These are phyloP conservation scores for Roridomyces roridus DNA, from an alignment of 768 basidiomycete species.

Conservation along the genomic window DNA sequence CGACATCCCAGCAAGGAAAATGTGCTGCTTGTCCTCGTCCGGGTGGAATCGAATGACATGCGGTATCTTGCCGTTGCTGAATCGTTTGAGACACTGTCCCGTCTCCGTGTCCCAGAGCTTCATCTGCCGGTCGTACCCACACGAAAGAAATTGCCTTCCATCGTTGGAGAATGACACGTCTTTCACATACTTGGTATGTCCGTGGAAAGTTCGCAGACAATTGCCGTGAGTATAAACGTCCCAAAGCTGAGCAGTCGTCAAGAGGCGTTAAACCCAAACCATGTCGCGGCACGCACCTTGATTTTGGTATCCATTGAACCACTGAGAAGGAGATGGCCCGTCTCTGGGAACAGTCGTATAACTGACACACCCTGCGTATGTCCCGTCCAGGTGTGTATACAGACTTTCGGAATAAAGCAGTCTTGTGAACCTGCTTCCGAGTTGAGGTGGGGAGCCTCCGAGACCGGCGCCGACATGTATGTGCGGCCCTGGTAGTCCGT, in stretches of 20 bases:
- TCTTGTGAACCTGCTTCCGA: conserved; percentile 86
- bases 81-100: conserved; percentile 95
- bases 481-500: conserved; percentile 98
- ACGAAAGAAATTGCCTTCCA: conserved; percentile 87
- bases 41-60: conserved; percentile 97
- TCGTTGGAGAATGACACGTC: conserved; percentile 96
- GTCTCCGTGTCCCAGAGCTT: conserved; percentile 99
- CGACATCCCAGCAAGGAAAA: conserved; percentile 98
- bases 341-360: conserved; percentile 89
- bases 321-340: conserved; percentile 91
- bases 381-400: conserved; percentile 98
- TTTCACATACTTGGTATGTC: conserved; percentile 95
- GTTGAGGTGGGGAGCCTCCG: conserved; percentile 86
- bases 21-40: conserved; percentile 93
- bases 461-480: conserved; percentile 92
- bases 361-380: conserved; percentile 97
- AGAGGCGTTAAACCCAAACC: background rate
- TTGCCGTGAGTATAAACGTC: conserved; percentile 97
- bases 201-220: conserved; percentile 95
- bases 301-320: conserved; percentile 99
- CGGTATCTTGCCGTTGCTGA: conserved; percentile 97
- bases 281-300: conserved; percentile 62
- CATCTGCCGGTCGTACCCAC: conserved; percentile 95
- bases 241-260: conserved; percentile 72
- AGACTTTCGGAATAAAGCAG: conserved; percentile 92